Base-by-base conservation (phyloP, 257 asterid species). In the Primulina eburnea region DNA sequence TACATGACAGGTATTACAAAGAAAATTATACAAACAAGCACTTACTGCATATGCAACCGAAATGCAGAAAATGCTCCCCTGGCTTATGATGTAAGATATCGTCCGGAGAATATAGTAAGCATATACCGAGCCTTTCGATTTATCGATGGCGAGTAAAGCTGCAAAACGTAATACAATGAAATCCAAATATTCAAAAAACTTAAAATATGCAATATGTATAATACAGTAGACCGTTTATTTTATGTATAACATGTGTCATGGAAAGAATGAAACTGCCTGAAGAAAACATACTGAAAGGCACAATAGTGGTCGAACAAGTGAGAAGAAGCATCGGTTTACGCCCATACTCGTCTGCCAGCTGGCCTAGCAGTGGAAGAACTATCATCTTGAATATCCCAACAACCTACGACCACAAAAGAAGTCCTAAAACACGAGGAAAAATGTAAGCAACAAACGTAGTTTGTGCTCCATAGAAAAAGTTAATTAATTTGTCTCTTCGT, bases 1-100 rank as follows among this genome's bases (percentile, higher is more conserved):
- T 12, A 11, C 1, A 12, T 8, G n/a, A 40, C 50, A 40, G 4
- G 5, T 35, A 11, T 2, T 40, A 40, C 8, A 7, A 8, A 2
- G 16, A 38, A 38, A 8, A 38, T 8, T 2, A 10, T 8, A 10
- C 50, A 9, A 38, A 38, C 7, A 9, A 60, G 76, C 68, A 81
- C 86, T 88, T 87, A 92, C 98, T 65, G 88, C 90, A 75, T 92
- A 92, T 75, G 97, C 96, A 77, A 89, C 89, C 53, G 98, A 69
- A 77, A 92, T 87, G 80, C 92, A 85, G 88, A 90, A 90, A 78
- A 92, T 86, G 88, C 90, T 92, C 81, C 98, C 98, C 78, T 92
- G 95, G 87, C 96, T 90, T 71, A 92, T 76, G 80, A 90, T 86
- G 34, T 73, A 73, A 61, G 96, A 89, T 68, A 92, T 20, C 12